Evolutionary conservation across 2,329 filamentous ascomycete species (phyloP).

Genomic region (Calonectria crousiana): DNA sequence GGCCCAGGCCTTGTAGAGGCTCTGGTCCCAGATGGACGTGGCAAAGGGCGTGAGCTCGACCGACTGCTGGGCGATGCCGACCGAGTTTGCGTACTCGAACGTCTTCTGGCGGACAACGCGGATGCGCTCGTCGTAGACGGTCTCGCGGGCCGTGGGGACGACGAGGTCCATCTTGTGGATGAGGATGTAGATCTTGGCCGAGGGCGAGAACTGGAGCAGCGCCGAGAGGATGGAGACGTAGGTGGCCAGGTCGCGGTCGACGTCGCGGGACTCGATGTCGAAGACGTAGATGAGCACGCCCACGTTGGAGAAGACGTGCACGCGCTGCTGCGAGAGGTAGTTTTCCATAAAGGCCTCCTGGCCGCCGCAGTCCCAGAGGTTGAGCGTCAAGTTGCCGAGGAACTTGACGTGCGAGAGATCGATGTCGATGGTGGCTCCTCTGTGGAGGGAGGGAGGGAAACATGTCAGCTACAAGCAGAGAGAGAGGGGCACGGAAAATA

Average conservation of each 20-base stretch:
- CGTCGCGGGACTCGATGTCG: constrained; percentile 96
- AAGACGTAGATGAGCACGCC: constrained; percentile 99
- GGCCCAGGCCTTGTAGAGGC: constrained; percentile 97
- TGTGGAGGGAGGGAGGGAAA: constrained; percentile 36
- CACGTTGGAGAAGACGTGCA: constrained; percentile 96
- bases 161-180: constrained; percentile 99
- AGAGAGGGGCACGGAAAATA: background rate
- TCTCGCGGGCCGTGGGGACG: constrained; percentile 80
- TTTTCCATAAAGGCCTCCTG: constrained; percentile 99
- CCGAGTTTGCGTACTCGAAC: constrained; percentile 60
- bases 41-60: constrained; percentile 88
- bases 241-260: constrained; percentile 91
- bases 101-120: constrained; percentile 82
- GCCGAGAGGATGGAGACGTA: constrained; percentile 93
- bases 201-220: constrained; percentile 83
- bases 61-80: constrained; percentile 47
- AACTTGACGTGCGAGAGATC: constrained; percentile 99
- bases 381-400: constrained; percentile 95
- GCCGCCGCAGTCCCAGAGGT: constrained; percentile 98
- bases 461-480: background rate
- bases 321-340: constrained; percentile 94
- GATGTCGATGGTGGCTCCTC: constrained; percentile 96
- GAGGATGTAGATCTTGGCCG: constrained; percentile 90
- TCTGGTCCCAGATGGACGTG: constrained; percentile 99
- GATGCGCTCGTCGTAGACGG: constrained; percentile 87